These are phyloP conservation scores for Exophiala viscosa DNA, from an alignment of 2,329 filamentous ascomycete species.

Conservation along the genomic window DNA sequence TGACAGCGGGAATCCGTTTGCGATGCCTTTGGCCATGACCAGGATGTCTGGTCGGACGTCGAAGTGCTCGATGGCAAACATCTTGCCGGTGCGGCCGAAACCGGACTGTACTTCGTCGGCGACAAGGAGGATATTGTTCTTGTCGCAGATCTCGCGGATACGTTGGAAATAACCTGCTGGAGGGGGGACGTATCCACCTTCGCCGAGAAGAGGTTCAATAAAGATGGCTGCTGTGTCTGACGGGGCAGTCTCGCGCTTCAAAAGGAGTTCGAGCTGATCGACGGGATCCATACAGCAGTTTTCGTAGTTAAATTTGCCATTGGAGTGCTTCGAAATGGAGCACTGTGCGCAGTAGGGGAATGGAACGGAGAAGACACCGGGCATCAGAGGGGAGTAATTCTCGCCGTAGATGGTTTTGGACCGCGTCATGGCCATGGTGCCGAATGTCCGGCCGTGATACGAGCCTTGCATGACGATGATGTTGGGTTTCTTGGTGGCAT, in stretches of 20 bases:
- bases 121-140: constrained; percentile 43
- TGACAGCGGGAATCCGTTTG: constrained; percentile 31
- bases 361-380: constrained; percentile 37
- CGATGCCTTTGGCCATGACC: constrained; percentile 37
- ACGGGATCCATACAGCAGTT: constrained; percentile 41
- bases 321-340: constrained; percentile 30
- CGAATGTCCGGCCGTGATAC: constrained; percentile 38
- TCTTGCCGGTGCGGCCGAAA: constrained; percentile 43
- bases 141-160: constrained; percentile 42
- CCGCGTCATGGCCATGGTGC: constrained; percentile 36
- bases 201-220: constrained; percentile 36
- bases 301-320: constrained; percentile 33
- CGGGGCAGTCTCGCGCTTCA: constrained; percentile 36
- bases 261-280: constrained; percentile 33
- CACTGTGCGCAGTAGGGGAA: constrained; percentile 41
- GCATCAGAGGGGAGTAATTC: constrained; percentile 37
- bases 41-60: constrained; percentile 43
- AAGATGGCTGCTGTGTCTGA: constrained; percentile 37
- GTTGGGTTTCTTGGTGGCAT: constrained; percentile 38
- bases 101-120: constrained; percentile 44
- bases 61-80: constrained; percentile 44
- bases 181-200: constrained; percentile 37
- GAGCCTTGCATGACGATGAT: constrained; percentile 39
- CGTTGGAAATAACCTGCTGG: constrained; percentile 34
- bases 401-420: constrained; percentile 38